Evolutionary conservation across 2,329 filamentous ascomycete genomes (phyloP), one percentile per base, ranked within the genome.

Genomic region (Trichophyton equinum): DNA sequence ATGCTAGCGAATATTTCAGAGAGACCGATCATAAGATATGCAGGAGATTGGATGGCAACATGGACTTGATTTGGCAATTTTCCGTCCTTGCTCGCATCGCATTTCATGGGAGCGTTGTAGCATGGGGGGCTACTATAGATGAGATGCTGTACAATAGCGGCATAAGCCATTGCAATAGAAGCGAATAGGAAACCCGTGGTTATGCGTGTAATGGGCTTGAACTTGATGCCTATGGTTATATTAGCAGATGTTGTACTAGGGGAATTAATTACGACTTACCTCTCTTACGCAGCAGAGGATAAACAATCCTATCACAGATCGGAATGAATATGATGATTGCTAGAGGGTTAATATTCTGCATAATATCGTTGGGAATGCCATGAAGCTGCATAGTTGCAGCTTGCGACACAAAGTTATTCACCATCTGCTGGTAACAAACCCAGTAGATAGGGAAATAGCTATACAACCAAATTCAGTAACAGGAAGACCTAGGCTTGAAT

Each of bases 171-270:
- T 58, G 86, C 81, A 25, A 83, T 68, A 1, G 82, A 76, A 15
- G 82, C 85, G 60, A 87, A 77, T 65, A 84, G 71, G 77, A 91
- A 91, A 57, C 87, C 88, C 4, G 77, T 73, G 1, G 85, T 80
- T 73, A 91, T 90, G 71, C 85, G 85, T 77, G 86, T 89, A 75
- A 91, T 86, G 51, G 87, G 88, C 0, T 82, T 87, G 76, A 90
- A 88, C 60, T 78, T 76, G 69, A 90, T 79, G 46, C 81, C 82
- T 30, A 42, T 18, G 15, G 8, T 18, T 6, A 53, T 2, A 18
- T 58, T 59, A 59, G 59, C 20, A 7, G 44, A 15, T 27, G 22
- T 51, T 18, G 30, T 22, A 9, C 20, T 20, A 44, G 11, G 27
- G 6, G 5, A 8, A 30, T 7, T n/a, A 8, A 40, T 13, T 11